Evolutionary conservation across 2,329 filamentous ascomycete species (phyloP).

Genomic region (Ophiosphaerella herpotricha): DNA sequence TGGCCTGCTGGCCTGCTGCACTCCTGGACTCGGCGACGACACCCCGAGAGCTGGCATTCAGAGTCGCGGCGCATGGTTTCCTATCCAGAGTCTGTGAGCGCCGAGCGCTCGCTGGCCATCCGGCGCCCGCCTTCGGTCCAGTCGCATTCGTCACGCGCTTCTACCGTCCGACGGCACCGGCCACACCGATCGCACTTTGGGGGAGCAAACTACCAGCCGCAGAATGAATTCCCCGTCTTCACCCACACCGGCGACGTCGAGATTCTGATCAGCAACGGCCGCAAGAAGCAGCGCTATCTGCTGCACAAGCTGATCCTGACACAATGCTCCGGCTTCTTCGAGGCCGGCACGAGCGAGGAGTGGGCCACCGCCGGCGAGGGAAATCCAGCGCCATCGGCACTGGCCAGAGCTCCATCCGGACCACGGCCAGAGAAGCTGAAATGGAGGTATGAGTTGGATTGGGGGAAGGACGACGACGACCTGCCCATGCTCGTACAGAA

Average conservation of each 20-base stretch:
- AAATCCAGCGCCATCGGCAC: constrained; percentile 29
- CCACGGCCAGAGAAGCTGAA: constrained; percentile 58
- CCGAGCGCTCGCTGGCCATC: constrained; percentile 60
- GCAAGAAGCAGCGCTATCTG: constrained; percentile 80
- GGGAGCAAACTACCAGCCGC: constrained; percentile 66
- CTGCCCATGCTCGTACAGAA: constrained; percentile 88
- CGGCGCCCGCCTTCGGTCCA: constrained; percentile 68
- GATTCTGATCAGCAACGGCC: constrained; percentile 72
- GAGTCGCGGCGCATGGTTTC: constrained; percentile 61
- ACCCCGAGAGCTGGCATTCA: constrained; percentile 2
- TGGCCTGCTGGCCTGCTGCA: background rate
- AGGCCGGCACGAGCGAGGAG: constrained; percentile 79
- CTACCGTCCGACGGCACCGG: constrained; percentile 65
- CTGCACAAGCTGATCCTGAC: constrained; percentile 85
- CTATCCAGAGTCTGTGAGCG: constrained; percentile 60
- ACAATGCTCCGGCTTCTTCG: constrained; percentile 92
- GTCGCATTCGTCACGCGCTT: constrained; percentile 59
- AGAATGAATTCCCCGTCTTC: constrained; percentile 94
- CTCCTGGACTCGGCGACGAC: background rate
- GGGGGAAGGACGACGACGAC: constrained; percentile 69
- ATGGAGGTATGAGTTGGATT: constrained; percentile 90
- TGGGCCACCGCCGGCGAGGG: constrained; percentile 63
- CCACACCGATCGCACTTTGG: constrained; percentile 83
- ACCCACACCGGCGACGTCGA: constrained; percentile 91
- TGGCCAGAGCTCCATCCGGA: constrained; percentile 48